Evolutionary conservation across 2,329 filamentous ascomycete genomes (phyloP).

Genomic region (Epichloe hybrida): DNA sequence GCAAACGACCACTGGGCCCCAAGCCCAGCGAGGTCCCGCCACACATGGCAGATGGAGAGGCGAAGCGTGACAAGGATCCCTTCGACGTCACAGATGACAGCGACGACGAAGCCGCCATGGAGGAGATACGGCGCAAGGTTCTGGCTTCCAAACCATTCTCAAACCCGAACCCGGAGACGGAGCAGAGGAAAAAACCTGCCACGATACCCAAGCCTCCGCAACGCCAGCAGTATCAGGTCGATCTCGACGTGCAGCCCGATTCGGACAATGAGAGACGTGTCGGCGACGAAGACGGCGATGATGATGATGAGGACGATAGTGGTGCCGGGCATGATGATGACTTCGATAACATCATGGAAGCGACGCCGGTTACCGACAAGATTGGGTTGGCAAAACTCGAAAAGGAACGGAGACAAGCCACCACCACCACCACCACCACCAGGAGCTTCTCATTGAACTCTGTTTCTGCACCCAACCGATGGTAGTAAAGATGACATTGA

Average conservation of each 20-base stretch:
- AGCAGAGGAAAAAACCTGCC: constrained; percentile 43
- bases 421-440: constrained; percentile 35
- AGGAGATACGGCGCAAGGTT: constrained; percentile 79
- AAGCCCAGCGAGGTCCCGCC: constrained; percentile 5
- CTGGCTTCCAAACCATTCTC: constrained; percentile 81
- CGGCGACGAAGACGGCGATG: constrained; percentile 54
- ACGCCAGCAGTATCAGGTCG: constrained; percentile 32
- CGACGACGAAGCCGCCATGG: constrained; percentile 61
- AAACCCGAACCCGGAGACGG: constrained; percentile 32
- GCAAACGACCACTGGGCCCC: constrained; percentile 30
- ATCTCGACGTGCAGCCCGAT: constrained; percentile 45
- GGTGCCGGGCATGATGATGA: constrained; percentile 54
- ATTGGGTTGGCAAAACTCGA: constrained; percentile 51
- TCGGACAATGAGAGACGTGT: constrained; percentile 47
- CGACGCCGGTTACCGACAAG: constrained; percentile 76
- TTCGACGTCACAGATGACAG: constrained; percentile 75
- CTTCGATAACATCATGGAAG: constrained; percentile 88
- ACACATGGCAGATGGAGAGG: constrained; percentile 9
- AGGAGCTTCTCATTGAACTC: constrained; percentile 37
- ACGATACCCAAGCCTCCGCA: constrained; percentile 46
- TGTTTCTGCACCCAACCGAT: constrained; percentile 34
- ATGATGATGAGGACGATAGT: constrained; percentile 34
- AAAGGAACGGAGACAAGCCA: constrained; percentile 37
- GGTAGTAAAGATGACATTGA: constrained; percentile 15
- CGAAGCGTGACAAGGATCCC: constrained; percentile 44